Percentiles rank a stretch among this genome's conserved stretches.
Evolutionary conservation across 148 eudicot genomes (phyloP).

Genomic region (Fallopia convolvulus): DNA sequence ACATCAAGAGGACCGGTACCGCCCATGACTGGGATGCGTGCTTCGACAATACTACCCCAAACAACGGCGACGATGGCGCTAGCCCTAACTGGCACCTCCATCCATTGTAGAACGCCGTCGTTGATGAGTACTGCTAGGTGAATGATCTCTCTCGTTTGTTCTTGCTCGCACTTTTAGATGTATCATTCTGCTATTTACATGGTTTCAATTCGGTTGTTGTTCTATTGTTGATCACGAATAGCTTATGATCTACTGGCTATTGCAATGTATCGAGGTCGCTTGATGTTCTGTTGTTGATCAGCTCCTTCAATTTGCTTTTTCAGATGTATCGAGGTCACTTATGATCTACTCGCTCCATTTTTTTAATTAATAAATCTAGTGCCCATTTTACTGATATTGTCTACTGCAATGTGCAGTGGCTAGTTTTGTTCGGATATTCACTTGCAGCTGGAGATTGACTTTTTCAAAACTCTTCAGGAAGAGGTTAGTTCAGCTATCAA

Average conservation of each 20-base stretch:
- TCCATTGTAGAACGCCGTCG: no score
- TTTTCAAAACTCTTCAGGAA: slow-evolving; percentile 66
- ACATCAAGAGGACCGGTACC: slow-evolving; percentile 53
- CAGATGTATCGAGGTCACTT: slow-evolving; percentile 58
- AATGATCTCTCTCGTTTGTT: background rate
- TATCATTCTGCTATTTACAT: background rate
- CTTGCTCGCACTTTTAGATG: background rate
- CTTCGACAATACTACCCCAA: no score
- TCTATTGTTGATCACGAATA: background rate
- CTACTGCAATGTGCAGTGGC: slow-evolving; percentile 42
- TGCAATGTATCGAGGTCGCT: no score
- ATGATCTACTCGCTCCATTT: background rate
- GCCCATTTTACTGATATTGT: background rate
- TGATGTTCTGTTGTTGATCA: no score
- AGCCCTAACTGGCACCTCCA: no score
- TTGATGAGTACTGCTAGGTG: slow-evolving; percentile 94
- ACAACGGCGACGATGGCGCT: no score
- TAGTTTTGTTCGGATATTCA: slow-evolving; percentile 72
- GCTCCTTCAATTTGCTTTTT: slow-evolving; percentile 73
- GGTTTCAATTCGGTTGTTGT: background rate
- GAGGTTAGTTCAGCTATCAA: slow-evolving; percentile 40
- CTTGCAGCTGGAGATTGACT: slow-evolving; percentile 70
- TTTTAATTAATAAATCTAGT: background rate
- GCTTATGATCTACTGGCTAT: slow-evolving; percentile 21
- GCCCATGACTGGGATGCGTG: slow-evolving; percentile 69